These are phyloP conservation scores for Solanum ossicruentum DNA, from an alignment of 257 asterid species.

Conservation along the genomic window DNA sequence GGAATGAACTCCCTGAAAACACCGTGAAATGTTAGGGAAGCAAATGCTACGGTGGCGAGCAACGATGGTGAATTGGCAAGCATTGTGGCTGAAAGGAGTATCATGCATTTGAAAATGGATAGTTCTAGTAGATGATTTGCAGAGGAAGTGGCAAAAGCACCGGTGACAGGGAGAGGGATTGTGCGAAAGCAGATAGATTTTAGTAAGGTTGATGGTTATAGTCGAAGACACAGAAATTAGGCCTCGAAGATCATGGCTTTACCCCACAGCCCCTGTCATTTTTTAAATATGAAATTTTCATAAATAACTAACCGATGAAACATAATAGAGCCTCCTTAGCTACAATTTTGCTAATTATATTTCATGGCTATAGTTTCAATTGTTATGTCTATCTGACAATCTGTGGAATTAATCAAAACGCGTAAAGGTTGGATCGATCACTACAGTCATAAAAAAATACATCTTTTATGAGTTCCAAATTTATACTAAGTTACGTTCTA, in stretches of 20 bases:
- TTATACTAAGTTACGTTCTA: no score
- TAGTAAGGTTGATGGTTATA: not conserved
- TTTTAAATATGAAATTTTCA: no score
- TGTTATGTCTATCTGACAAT: no score
- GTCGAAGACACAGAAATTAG: not conserved
- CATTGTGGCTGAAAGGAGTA: not conserved
- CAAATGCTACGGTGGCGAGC: not conserved
- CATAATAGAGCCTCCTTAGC: no score
- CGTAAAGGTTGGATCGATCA: no score
- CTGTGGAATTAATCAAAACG: no score
- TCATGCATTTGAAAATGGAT: not conserved
- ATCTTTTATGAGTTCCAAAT: no score
- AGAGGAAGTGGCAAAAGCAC: not conserved
- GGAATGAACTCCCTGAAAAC: not conserved
- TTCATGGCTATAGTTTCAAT: no score
- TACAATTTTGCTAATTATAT: no score
- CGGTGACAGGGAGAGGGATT: not conserved
- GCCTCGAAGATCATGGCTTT: not conserved
- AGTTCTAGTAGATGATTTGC: not conserved
- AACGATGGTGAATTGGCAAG: not conserved
- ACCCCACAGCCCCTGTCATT: not conserved
- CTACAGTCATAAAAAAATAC: no score
- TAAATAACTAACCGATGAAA: no score
- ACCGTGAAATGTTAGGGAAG: not conserved
- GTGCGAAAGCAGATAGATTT: not conserved